Conservation (phyloP, 768 basidiomycete species). For the Boletus coccyginus region DNA sequence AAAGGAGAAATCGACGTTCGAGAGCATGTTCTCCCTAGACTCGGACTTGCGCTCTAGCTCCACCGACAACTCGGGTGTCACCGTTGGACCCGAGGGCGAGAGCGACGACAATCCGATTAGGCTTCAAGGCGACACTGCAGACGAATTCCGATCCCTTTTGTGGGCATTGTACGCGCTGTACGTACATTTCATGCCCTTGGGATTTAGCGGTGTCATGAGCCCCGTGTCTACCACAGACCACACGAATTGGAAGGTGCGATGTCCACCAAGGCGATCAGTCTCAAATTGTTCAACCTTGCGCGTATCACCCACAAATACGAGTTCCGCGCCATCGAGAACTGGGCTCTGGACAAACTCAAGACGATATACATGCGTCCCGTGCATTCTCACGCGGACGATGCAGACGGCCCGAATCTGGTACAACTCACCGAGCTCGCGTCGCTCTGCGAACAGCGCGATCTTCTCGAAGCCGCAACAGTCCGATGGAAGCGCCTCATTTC, state of each 20-base stretch:
- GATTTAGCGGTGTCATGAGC: background rate
- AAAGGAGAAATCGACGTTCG: slow-evolving; percentile 46
- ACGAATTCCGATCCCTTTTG: slow-evolving; percentile 50
- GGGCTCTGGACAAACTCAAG: slow-evolving; percentile 43
- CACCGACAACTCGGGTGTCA: slow-evolving; percentile 22
- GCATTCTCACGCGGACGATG: slow-evolving; percentile 30
- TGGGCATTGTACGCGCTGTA: slow-evolving; percentile 54
- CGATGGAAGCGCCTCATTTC: slow-evolving; percentile 49
- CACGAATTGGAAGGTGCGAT: slow-evolving; percentile 46
- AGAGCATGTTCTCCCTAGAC: slow-evolving; percentile 46
- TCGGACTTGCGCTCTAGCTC: slow-evolving; percentile 31
- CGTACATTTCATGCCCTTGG: slow-evolving; percentile 22
- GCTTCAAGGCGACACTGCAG: slow-evolving; percentile 45
- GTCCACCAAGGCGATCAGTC: slow-evolving; percentile 40
- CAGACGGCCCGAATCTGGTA: slow-evolving; percentile 38
- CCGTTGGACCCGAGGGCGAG: slow-evolving; percentile 41
- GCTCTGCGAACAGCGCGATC: slow-evolving; percentile 44
- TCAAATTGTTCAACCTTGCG: slow-evolving; percentile 45
- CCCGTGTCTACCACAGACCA: slow-evolving; percentile 31
- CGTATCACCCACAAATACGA: slow-evolving; percentile 49
- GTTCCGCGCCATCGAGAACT: slow-evolving; percentile 43
- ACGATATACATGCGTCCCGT: slow-evolving; percentile 33
- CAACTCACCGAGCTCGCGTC: slow-evolving; percentile 53
- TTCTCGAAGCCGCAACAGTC: slow-evolving; percentile 40
- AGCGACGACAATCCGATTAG: slow-evolving; percentile 50